A percentile compares a stretch with the other conserved stretches of the same genome.
These are phyloP conservation scores for Prototheca stagnorum DNA, from an alignment of 163 green algal species.

Conservation along the genomic window DNA sequence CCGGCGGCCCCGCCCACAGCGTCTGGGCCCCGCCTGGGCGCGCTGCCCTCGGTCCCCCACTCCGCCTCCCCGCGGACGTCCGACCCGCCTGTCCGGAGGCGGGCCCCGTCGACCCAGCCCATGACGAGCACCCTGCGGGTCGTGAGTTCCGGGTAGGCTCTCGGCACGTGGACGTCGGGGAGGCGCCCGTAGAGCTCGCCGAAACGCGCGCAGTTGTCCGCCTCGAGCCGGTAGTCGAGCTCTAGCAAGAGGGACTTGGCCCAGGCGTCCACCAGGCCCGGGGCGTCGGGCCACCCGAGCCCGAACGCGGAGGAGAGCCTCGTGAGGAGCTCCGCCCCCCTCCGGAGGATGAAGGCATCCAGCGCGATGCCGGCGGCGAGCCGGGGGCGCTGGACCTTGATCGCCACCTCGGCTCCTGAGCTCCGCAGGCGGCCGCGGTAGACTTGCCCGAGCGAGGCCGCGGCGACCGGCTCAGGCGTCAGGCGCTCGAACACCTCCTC, in stretches of 20 bases:
- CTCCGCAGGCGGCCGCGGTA: constrained; percentile 62
- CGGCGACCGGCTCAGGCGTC: constrained; percentile 63
- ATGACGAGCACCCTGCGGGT: constrained; percentile 68
- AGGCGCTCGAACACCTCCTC: constrained; percentile 55
- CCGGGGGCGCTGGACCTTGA: constrained; percentile 96
- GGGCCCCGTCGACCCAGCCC: constrained; percentile 79
- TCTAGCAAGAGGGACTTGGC: constrained; percentile 62
- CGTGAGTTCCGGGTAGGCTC: constrained; percentile 41
- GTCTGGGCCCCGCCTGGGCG: no score
- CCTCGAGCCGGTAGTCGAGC: constrained; percentile 70
- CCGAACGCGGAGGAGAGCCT: no score
- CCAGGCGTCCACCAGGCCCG: constrained; percentile 79
- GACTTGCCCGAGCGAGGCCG: constrained; percentile 83
- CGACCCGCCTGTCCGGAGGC: constrained; percentile 43
- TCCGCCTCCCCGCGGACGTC: not conserved
- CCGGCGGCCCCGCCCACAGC: no score
- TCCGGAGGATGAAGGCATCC: constrained; percentile 82
- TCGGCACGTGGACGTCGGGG: constrained; percentile 47
- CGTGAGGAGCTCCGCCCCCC: not conserved
- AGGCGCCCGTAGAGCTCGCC: constrained; percentile 48
- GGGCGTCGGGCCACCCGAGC: constrained; percentile 44
- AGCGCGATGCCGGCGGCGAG: constrained; percentile 76
- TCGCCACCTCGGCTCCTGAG: constrained; percentile 67
- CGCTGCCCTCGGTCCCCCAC: no score
- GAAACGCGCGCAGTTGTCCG: constrained; percentile 49